Conservation (phyloP, 2,329 filamentous ascomycete species). For the Alternaria ventricosa region DNA sequence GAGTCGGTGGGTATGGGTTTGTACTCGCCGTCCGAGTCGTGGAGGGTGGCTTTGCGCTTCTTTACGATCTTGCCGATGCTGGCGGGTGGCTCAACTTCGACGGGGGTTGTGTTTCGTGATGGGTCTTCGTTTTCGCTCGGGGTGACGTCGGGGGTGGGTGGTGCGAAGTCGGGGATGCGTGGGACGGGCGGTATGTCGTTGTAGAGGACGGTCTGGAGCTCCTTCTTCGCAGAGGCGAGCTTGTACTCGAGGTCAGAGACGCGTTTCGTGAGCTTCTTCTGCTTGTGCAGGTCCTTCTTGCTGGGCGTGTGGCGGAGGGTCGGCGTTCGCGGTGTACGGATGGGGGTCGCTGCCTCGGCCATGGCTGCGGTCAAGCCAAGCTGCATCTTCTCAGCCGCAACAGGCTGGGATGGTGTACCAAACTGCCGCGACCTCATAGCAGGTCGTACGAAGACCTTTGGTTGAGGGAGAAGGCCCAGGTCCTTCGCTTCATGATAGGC, state of each 20-base stretch:
- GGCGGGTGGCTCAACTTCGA: slow-evolving; percentile 14
- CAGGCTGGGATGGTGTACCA: slow-evolving; percentile 12
- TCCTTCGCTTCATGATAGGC: slow-evolving; percentile 43
- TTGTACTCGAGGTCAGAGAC: slow-evolving; percentile 68
- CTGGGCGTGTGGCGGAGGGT: slow-evolving; percentile 57
- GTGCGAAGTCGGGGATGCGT: slow-evolving; percentile 42
- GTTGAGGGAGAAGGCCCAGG: slow-evolving; percentile 40
- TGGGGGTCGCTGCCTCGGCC: slow-evolving; percentile 13
- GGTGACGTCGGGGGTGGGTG: slow-evolving; percentile 28
- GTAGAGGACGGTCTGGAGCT: slow-evolving; percentile 58
- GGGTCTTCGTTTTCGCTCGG: slow-evolving; percentile 35
- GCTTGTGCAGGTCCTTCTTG: slow-evolving; percentile 63
- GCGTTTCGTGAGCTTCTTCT: slow-evolving; percentile 64
- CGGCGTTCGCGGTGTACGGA: slow-evolving; percentile 28
- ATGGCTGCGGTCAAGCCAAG: slow-evolving; percentile 12
- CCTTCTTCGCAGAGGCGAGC: slow-evolving; percentile 61
- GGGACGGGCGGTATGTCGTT: slow-evolving; percentile 53
- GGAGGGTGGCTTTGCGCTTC: slow-evolving; percentile 47
- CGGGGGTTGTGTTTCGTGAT: slow-evolving; percentile 17
- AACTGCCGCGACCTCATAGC: slow-evolving; percentile 12
- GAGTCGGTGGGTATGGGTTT: slow-evolving; percentile 32
- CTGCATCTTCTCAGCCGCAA: slow-evolving; percentile 6
- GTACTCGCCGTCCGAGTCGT: slow-evolving; percentile 39
- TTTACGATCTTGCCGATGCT: slow-evolving; percentile 38
- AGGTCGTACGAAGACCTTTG: slow-evolving; percentile 42